A percentile compares a stretch with the other conserved stretches of the same genome.
phyloP scores from a whole-genome alignment of 257 asterid genomes.

The Vinca minor region DNA sequence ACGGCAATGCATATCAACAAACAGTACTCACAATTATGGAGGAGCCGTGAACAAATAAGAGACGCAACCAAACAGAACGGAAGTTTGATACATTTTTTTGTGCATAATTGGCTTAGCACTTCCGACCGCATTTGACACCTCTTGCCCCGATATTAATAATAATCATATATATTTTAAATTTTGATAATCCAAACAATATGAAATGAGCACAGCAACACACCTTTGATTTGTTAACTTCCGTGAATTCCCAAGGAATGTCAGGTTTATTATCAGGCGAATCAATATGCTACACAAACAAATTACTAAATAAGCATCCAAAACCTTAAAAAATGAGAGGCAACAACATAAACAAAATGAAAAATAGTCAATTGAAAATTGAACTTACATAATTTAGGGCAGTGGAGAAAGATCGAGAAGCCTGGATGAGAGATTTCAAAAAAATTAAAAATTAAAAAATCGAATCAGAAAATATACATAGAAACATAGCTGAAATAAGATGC shows the following conservation, averaged over 20 bases:
- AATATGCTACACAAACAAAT: conserved; percentile 47
- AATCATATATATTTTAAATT: no score
- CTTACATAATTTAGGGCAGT: conserved; percentile 88
- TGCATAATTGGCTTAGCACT: no score
- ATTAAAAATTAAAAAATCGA: neutral
- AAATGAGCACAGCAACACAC: conserved; percentile 27
- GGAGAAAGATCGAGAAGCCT: conserved; percentile 72
- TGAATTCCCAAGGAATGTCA: conserved; percentile 78
- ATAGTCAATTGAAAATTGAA: conserved; percentile 3
- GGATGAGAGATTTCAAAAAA: conserved; percentile 19
- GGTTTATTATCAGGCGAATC: conserved; percentile 79
- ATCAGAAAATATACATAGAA: neutral
- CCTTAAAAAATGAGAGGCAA: neutral
- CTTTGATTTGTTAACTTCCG: conserved; percentile 52
- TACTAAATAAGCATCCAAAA: neutral
- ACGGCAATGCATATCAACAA: neutral
- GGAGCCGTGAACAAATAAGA: no score
- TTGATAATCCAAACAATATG: neutral
- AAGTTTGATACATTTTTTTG: no score
- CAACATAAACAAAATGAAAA: neutral
- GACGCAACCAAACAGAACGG: no score
- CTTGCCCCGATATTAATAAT: no score
- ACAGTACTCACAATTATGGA: neutral
- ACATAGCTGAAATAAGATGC: neutral
- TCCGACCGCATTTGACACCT: no score